Evolutionary conservation across 2,329 filamentous ascomycete species (phyloP).

Genomic region (Hirsutella thompsonii): DNA sequence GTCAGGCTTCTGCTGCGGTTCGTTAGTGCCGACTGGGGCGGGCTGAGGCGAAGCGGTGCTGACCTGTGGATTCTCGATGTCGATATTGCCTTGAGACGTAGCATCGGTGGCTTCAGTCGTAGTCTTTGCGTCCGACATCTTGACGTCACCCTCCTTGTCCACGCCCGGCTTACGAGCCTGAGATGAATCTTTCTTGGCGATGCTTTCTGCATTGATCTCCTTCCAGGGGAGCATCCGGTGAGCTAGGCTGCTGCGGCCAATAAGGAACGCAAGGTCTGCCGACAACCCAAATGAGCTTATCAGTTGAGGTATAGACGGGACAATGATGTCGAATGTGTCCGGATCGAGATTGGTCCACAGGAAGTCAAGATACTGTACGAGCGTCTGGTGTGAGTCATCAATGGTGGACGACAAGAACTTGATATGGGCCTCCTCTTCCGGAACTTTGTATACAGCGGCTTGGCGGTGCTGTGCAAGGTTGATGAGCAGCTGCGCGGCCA

Average conservation of each 20-base stretch:
- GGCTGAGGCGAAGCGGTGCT: constrained; percentile 6
- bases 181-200: constrained; percentile 15
- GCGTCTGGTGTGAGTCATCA: constrained; percentile 77
- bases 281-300: constrained; percentile 71
- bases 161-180: constrained; percentile 11
- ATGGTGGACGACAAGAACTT: constrained; percentile 81
- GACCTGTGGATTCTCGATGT: constrained; percentile 22
- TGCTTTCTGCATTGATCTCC: constrained; percentile 11
- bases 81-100: constrained; percentile 12
- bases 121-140: constrained; percentile 29
- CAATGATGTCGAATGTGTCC: constrained; percentile 63
- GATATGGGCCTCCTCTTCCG: constrained; percentile 64
- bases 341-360: constrained; percentile 66
- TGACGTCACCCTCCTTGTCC: constrained; percentile 45
- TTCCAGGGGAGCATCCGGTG: constrained; percentile 41
- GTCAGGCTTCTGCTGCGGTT: constrained; percentile 18
- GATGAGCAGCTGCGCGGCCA: constrained; percentile 75
- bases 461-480: constrained; percentile 84
- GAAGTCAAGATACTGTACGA: constrained; percentile 82
- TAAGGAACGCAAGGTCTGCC: constrained; percentile 70
- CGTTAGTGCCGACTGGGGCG: constrained; percentile 4
- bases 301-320: constrained; percentile 63
- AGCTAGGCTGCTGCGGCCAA: constrained; percentile 63
- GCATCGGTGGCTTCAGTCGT: constrained; percentile 13
- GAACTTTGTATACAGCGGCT: constrained; percentile 65